These are phyloP conservation scores for Cladosporium sp. DNA, from an alignment of 2,329 filamentous ascomycete genomes.

Conservation along the genomic window DNA sequence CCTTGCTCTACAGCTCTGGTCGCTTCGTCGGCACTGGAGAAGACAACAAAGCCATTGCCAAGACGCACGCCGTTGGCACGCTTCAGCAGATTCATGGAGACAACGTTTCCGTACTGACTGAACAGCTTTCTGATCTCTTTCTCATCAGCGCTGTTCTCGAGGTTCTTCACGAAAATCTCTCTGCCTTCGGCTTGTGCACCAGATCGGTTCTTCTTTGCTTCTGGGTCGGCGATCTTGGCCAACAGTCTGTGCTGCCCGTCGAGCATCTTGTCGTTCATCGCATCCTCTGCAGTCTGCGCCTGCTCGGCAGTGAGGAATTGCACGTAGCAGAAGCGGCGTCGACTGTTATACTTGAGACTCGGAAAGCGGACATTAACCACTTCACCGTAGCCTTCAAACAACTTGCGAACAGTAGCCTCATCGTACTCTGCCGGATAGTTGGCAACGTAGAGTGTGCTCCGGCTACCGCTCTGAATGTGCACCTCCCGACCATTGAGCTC, in stretches of 20 bases:
- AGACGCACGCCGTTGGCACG: constrained; percentile 68
- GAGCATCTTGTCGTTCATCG: constrained; percentile 69
- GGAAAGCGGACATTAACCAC: constrained; percentile 86
- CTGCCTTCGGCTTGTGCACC: constrained; percentile 84
- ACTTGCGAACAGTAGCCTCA: constrained; percentile 64
- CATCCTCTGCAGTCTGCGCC: constrained; percentile 66
- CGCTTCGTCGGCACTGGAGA: constrained; percentile 56
- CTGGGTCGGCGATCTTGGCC: constrained; percentile 82
- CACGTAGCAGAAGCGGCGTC: constrained; percentile 92
- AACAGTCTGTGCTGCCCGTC: constrained; percentile 68
- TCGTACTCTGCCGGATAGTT: constrained; percentile 83
- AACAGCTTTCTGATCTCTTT: constrained; percentile 71
- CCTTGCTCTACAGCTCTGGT: constrained; percentile 34
- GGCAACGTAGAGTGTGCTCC: constrained; percentile 81
- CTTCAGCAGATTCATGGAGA: constrained; percentile 68
- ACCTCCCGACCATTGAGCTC: constrained; percentile 73
- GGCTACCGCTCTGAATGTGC: constrained; percentile 70
- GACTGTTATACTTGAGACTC: constrained; percentile 83
- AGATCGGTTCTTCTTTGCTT: constrained; percentile 72
- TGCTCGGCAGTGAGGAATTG: constrained; percentile 74
- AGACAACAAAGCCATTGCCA: constrained; percentile 80
- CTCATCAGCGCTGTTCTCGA: constrained; percentile 71
- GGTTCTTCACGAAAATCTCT: constrained; percentile 82
- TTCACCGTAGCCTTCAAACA: constrained; percentile 74
- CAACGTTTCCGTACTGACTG: constrained; percentile 71